Conservation (phyloP, 371 early-diverging fungal genomes). For the Fennellomyces sp. region DNA sequence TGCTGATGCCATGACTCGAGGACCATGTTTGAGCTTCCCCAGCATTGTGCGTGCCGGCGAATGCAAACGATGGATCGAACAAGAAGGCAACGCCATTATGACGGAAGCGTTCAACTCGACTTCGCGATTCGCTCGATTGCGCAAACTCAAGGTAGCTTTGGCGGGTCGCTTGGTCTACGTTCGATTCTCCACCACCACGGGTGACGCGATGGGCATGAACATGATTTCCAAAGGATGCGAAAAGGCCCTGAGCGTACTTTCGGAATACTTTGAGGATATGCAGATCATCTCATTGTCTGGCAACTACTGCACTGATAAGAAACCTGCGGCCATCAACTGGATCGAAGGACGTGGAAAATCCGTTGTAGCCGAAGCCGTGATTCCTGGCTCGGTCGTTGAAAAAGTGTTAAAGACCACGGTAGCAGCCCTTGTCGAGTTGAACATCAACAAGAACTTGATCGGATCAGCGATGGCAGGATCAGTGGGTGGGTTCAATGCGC, state of each 20-base stretch:
- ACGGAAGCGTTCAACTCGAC: constrained; percentile 87
- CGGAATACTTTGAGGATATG: constrained; percentile 73
- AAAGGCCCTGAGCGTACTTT: constrained; percentile 65
- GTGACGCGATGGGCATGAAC: constrained; percentile 99
- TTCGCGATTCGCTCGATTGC: constrained; percentile 85
- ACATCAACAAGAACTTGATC: constrained; percentile 87
- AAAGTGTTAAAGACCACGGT: constrained; percentile 90
- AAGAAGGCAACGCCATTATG: constrained; percentile 66
- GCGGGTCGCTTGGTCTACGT: constrained; percentile 84
- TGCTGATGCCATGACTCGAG: constrained; percentile 94
- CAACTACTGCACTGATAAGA: constrained; percentile 98
- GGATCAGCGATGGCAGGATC: constrained; percentile 97
- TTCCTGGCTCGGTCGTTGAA: constrained; percentile 79
- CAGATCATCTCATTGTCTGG: constrained; percentile 84
- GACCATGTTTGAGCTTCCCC: constrained; percentile 89
- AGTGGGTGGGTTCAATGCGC: constrained; percentile 95
- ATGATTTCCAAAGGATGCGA: constrained; percentile 98
- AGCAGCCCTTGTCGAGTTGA: constrained; percentile 75
- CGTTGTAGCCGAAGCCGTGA: constrained; percentile 85
- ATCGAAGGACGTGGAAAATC: constrained; percentile 97
- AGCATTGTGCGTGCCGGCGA: constrained; percentile 67
- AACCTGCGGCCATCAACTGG: constrained; percentile 97
- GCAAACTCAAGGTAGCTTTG: constrained; percentile 80
- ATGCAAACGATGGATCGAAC: constrained; percentile 80
- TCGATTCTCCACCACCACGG: constrained; percentile 90